A percentile compares a stretch with the other conserved stretches of the same genome.
phyloP scores from a whole-genome alignment of 345 rosid species.

The Eucalyptus dawsonii region DNA sequence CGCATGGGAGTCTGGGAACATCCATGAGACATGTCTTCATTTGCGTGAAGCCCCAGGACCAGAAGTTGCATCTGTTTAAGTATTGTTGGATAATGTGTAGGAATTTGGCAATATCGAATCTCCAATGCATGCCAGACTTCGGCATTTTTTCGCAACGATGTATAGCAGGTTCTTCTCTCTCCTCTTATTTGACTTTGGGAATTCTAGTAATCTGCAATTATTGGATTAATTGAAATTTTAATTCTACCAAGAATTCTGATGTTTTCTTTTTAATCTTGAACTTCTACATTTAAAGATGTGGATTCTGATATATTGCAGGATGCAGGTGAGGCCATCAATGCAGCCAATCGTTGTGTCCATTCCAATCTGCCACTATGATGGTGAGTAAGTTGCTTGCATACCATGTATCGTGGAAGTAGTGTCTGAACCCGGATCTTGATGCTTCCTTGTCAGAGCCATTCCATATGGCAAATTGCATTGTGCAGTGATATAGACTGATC shows the following conservation, averaged over 20 bases:
- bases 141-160: conserved; percentile 59
- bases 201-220: not conserved
- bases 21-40: rapidly evolving
- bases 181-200: not conserved
- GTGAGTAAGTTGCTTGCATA: conserved; percentile 16
- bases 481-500: not conserved
- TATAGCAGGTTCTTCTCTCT: conserved; percentile 47
- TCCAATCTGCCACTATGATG: conserved; percentile 88
- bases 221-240: not conserved
- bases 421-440: not conserved
- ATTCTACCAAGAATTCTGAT: not conserved
- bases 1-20: not conserved
- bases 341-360: conserved; percentile 77
- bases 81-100: conserved; percentile 25
- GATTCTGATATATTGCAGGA: conserved; percentile 25
- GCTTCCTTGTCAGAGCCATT: not conserved
- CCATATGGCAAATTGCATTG: not conserved
- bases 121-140: conserved; percentile 67
- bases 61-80: not conserved
- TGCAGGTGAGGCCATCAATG: conserved; percentile 62
- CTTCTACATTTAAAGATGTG: not conserved
- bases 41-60: not conserved
- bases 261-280: not conserved
- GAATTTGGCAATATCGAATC: conserved; percentile 92
- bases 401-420: not conserved